Conservation (phyloP, 345 rosid genomes). For the Conringia planisiliqua region DNA sequence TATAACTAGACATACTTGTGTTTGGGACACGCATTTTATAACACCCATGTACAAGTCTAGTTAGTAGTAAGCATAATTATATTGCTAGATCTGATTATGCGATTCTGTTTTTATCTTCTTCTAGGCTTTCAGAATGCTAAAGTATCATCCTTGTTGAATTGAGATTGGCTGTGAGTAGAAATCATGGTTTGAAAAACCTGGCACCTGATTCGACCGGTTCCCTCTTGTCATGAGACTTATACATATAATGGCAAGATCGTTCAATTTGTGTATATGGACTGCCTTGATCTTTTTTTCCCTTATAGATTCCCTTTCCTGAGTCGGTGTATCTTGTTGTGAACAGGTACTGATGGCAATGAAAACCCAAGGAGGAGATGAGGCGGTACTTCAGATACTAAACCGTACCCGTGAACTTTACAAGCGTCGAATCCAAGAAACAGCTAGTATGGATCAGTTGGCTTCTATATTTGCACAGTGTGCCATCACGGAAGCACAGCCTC, state of each 20-base stretch:
- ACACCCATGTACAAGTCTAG: background rate
- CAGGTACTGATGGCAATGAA: slow-evolving; percentile 84
- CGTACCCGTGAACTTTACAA: slow-evolving; percentile 76
- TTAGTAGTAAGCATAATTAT: background rate
- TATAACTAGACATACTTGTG: background rate
- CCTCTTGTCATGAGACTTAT: background rate
- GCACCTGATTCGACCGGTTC: background rate
- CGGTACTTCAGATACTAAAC: slow-evolving; percentile 56
- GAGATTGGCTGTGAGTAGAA: background rate
- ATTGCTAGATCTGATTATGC: slow-evolving; percentile 4
- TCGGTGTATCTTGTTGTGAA: slow-evolving; percentile 9
- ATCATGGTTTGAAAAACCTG: background rate
- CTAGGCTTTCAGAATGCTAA: background rate
- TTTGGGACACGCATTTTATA: too few species aligned
- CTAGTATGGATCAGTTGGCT: slow-evolving; percentile 74
- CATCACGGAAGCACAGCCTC: slow-evolving; percentile 76
- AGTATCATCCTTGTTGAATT: slow-evolving; percentile 4
- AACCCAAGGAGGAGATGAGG: slow-evolving; percentile 73
- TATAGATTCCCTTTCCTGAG: background rate
- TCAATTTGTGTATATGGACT: background rate
- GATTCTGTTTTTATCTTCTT: background rate
- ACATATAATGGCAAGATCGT: background rate
- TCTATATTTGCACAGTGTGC: slow-evolving; percentile 90
- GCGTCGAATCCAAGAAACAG: slow-evolving; percentile 47
- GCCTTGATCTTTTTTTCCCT: background rate